Evolutionary conservation across 768 basidiomycete species (phyloP).

Genomic region (Saitozyma podzolica): DNA sequence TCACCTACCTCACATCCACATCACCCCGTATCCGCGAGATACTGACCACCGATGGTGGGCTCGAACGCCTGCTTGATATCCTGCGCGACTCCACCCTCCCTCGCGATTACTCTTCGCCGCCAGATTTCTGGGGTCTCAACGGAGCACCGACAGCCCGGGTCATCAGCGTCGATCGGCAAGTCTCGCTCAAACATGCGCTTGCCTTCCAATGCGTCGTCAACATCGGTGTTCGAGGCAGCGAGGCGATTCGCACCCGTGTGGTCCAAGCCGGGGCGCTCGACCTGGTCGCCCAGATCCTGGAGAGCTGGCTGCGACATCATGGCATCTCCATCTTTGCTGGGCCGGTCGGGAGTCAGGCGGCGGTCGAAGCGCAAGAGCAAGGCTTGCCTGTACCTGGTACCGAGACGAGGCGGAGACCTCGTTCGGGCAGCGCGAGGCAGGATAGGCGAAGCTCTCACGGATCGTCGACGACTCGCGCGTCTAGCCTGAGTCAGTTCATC

Average conservation of each 20-base stretch:
- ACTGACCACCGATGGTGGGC: slow-evolving; percentile 94
- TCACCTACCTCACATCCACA: slow-evolving; percentile 93
- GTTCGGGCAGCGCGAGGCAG: background rate
- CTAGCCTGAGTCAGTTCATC: background rate
- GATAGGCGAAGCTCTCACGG: background rate
- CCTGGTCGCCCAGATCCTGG: slow-evolving; percentile 88
- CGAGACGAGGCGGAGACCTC: background rate
- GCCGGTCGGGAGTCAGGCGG: slow-evolving; percentile 63
- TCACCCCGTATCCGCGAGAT: slow-evolving; percentile 97
- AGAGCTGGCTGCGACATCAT: slow-evolving; percentile 85
- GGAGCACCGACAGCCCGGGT: slow-evolving; percentile 51
- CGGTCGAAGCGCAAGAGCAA: slow-evolving; percentile 30
- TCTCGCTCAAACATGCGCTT: slow-evolving; percentile 62
- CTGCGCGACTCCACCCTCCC: slow-evolving; percentile 63
- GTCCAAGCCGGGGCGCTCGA: slow-evolving; percentile 93
- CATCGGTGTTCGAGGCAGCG: slow-evolving; percentile 92
- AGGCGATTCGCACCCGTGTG: slow-evolving; percentile 83
- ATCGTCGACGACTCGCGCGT: background rate
- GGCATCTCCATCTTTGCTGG: slow-evolving; percentile 84
- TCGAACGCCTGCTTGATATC: slow-evolving; percentile 91
- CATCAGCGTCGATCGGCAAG: slow-evolving; percentile 46
- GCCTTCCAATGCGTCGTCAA: slow-evolving; percentile 98
- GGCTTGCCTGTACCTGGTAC: slow-evolving; percentile 21
- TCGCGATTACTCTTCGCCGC: slow-evolving; percentile 22
- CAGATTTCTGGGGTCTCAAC: slow-evolving; percentile 51